Percentiles rank a stretch among this genome's conserved stretches.
phyloP scores from a whole-genome alignment of 768 basidiomycete species.

The Kwoniella newhampshirensis region DNA sequence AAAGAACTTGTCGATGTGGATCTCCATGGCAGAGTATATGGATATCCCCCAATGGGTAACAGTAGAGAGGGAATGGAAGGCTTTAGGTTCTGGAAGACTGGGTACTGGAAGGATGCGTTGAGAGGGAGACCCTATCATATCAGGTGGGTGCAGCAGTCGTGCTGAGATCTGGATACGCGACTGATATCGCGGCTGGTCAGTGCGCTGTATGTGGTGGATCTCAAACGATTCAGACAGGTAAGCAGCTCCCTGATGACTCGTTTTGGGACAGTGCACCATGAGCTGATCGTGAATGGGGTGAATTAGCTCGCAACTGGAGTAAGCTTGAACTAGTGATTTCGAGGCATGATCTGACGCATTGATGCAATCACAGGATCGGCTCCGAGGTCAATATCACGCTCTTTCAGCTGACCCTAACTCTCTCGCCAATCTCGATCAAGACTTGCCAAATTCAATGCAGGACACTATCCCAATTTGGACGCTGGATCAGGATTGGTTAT shows the following conservation, averaged over 20 bases:
- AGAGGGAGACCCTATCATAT: slow-evolving; percentile 88
- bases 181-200: slow-evolving; percentile 55
- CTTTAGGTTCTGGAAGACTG: slow-evolving; percentile 98
- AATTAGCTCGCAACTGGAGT: slow-evolving; percentile 59
- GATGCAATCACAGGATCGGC: slow-evolving; percentile 41
- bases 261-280: not conserved
- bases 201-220: slow-evolving; percentile 92
- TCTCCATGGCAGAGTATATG: slow-evolving; percentile 88
- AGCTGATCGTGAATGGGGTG: slow-evolving; percentile 81
- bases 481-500: slow-evolving; percentile 89
- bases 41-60: slow-evolving; percentile 96
- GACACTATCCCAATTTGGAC: slow-evolving; percentile 88
- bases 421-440: slow-evolving; percentile 92
- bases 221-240: slow-evolving; percentile 90
- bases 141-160: slow-evolving; percentile 73
- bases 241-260: slow-evolving; percentile 21
- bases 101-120: slow-evolving; percentile 75
- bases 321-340: too few species aligned
- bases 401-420: slow-evolving; percentile 93
- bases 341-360: slow-evolving; percentile 54
- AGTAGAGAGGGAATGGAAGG: slow-evolving; percentile 94
- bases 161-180: not conserved
- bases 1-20: slow-evolving; percentile 92
- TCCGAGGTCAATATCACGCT: slow-evolving; percentile 77
- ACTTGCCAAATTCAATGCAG: slow-evolving; percentile 94